A percentile compares a stretch with the other conserved stretches of the same genome.
phyloP scores from a whole-genome alignment of 495 filamentous ascomycete genomes.

The Hypomontagnella submonticulosa region DNA sequence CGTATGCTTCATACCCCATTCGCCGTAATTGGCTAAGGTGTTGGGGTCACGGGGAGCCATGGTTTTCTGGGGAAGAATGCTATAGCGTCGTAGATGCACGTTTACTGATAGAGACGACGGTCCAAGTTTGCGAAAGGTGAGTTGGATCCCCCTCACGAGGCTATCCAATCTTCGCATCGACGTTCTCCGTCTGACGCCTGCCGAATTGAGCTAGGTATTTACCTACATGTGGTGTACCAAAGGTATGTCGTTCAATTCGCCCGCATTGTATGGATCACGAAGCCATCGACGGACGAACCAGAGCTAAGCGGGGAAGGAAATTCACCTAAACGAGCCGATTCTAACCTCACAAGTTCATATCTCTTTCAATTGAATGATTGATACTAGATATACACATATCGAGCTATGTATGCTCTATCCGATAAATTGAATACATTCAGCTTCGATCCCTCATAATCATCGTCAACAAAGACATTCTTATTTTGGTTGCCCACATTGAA shows the following conservation, averaged over 20 bases:
- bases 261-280: too few relatives aligned
- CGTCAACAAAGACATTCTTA: neutral
- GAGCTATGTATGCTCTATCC: neutral
- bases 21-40: constrained; percentile 89
- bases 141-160: constrained; percentile 44
- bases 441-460: neutral
- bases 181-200: constrained; percentile 23
- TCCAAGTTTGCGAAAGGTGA: constrained; percentile 40
- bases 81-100: constrained; percentile 37
- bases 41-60: constrained; percentile 84
- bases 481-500: neutral
- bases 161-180: constrained; percentile 39
- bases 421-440: neutral
- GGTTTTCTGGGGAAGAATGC: constrained; percentile 48
- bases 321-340: constrained; percentile 1
- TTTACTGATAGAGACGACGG: constrained; percentile 22
- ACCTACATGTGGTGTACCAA: neutral
- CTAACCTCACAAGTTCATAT: constrained; percentile 9
- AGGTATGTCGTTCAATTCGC: too few relatives aligned
- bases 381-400: constrained; percentile 7
- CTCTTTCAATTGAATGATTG: neutral
- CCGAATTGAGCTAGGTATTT: constrained; percentile 39
- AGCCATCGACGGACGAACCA: neutral
- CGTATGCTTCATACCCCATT: constrained; percentile 83
- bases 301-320: constrained; percentile 16